These are phyloP conservation scores for Botrytis deweyae DNA, from an alignment of 2,329 filamentous ascomycete genomes.

Conservation along the genomic window DNA sequence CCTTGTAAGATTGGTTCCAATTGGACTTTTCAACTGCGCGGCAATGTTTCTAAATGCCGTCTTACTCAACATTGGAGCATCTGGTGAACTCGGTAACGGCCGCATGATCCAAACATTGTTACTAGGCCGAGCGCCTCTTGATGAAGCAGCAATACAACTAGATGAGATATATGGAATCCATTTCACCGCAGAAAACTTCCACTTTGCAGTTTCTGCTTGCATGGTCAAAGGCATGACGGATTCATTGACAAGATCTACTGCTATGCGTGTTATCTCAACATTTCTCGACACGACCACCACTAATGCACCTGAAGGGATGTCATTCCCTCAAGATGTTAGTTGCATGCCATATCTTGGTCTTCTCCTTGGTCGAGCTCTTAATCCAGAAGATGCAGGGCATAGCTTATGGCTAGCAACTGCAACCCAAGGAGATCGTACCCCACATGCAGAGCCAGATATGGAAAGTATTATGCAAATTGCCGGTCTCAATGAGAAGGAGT, in stretches of 20 bases:
- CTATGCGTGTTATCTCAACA: conserved; percentile 60
- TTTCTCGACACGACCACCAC: conserved; percentile 55
- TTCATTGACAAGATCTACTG: conserved; percentile 56
- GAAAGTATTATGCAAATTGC: conserved; percentile 45
- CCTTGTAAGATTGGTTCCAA: conserved; percentile 62
- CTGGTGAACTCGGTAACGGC: conserved; percentile 57
- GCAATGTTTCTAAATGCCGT: conserved; percentile 65
- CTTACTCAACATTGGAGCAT: conserved; percentile 61
- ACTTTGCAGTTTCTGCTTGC: conserved; percentile 65
- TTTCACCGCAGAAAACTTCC: conserved; percentile 63
- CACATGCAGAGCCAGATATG: conserved; percentile 44
- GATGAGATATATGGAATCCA: conserved; percentile 66
- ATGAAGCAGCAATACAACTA: conserved; percentile 60
- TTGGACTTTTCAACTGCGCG: conserved; percentile 63
- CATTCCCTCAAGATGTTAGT: conserved; percentile 37
- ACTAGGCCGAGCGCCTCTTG: conserved; percentile 58
- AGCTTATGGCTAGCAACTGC: conserved; percentile 55
- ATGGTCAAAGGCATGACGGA: conserved; percentile 64
- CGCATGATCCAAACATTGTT: conserved; percentile 60
- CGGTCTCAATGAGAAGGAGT: conserved; percentile 57
- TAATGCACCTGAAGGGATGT: conserved; percentile 32
- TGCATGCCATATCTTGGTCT: conserved; percentile 57
- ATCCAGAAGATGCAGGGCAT: conserved; percentile 60
- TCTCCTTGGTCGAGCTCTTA: conserved; percentile 56
- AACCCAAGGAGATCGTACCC: conserved; percentile 35